Evolutionary conservation across 768 basidiomycete species (phyloP).

Genomic region (Phanerochaete sordida): DNA sequence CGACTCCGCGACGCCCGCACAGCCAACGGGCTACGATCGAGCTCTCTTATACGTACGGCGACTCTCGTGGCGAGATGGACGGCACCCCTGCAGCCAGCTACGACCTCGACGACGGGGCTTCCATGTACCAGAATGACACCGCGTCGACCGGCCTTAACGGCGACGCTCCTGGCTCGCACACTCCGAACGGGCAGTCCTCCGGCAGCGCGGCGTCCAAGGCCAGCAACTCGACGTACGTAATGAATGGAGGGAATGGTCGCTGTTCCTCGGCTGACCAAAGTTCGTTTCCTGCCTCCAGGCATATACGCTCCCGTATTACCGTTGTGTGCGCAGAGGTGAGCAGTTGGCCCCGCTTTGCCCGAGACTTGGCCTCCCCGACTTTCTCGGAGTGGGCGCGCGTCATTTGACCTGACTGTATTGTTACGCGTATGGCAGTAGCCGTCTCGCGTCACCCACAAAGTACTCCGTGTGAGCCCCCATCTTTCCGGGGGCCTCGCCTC

Average conservation of each 20-base stretch:
- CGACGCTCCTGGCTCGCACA: background rate
- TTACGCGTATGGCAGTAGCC: background rate
- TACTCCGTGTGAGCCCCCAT: too few relatives aligned
- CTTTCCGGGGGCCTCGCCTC: too few relatives aligned
- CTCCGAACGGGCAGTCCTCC: background rate
- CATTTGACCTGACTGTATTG: background rate
- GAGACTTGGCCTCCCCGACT: background rate
- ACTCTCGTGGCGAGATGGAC: slow-evolving; percentile 6
- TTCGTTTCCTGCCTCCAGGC: slow-evolving; percentile 33
- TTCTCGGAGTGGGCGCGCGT: slow-evolving; percentile 1
- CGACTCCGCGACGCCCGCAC: background rate
- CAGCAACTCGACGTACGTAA: slow-evolving; percentile 12
- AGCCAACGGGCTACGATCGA: background rate
- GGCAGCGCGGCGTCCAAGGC: slow-evolving; percentile 1
- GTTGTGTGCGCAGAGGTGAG: slow-evolving; percentile 80
- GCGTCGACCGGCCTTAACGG: background rate
- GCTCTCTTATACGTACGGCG: background rate
- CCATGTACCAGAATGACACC: background rate
- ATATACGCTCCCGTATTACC: slow-evolving; percentile 73
- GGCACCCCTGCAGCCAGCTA: slow-evolving; percentile 1
- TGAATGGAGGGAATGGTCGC: background rate
- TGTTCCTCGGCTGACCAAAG: background rate
- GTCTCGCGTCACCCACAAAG: background rate
- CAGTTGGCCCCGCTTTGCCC: background rate
- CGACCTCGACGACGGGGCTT: slow-evolving; percentile 2